Evolutionary conservation across 2,329 filamentous ascomycete species (phyloP), one percentile per base, ranked within the genome.

Genomic region (Exophiala spinifera): DNA sequence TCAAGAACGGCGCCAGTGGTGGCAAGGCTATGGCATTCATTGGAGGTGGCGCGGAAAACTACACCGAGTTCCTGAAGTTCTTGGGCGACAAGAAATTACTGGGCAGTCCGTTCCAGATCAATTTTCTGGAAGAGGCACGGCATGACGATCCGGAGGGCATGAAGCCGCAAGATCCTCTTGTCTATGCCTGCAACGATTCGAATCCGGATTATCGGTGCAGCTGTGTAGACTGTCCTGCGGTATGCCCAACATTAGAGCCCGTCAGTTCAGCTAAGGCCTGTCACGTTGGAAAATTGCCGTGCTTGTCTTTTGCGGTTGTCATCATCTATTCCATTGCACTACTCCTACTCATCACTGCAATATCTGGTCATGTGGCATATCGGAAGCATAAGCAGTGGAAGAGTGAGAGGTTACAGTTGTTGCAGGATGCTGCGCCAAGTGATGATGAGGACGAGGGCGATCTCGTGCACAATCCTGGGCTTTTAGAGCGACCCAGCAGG

Each of bases 91-190:
- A 96, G 76, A 95, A 95, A 70, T 79, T 86, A 1, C 66, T 83
- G 28, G 95, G 95, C 3, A 97, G 92, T 53, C 94, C 94, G 0
- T 99, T 99, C 72, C 94, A 99, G 75, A 96, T 99, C 75, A 95
- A 99, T 76, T 99, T 94, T 65, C 63, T 65, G 44, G 74, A 92
- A 83, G 8, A 75, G 72, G 61, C 82, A 71, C 56, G 75, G 71
- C 70, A 80, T 6, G 70, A 78, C 10, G 83, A 89, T 46, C 79
- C 83, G 0, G 47, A 59, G 17, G 78, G 75, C n/a, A 95, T 97
- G 87, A 69, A 79, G 8, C 77, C 90, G 0, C 76, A 86, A 61
- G 74, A 87, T 31, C 87, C 91, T 73, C 82, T 76, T 49, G 82
- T 91, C 0, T 92, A 94, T 71, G 85, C 86, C 51, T 99, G 94